Conservation (phyloP, 495 filamentous ascomycete species). For the Penicilliopsis zonata region DNA sequence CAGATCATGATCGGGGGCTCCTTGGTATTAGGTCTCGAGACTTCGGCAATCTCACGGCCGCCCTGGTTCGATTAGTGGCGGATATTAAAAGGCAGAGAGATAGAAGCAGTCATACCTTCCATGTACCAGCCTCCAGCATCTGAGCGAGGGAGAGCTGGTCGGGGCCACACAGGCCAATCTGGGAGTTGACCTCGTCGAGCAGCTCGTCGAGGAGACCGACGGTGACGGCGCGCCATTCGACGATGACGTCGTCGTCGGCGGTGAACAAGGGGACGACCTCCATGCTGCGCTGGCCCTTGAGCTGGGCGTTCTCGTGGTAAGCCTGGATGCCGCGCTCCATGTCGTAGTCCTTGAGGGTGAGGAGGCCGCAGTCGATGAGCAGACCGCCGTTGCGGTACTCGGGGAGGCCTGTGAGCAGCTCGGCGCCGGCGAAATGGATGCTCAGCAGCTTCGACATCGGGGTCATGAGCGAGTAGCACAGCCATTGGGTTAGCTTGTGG, state of each 20-base stretch:
- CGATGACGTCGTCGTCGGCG: slow-evolving; percentile 55
- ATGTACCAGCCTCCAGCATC: slow-evolving; percentile 59
- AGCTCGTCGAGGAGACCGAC: slow-evolving; percentile 57
- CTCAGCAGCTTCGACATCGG: slow-evolving; percentile 53
- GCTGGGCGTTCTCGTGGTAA: slow-evolving; percentile 60
- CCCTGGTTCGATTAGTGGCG: slow-evolving; percentile 62
- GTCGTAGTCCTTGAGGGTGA: slow-evolving; percentile 48
- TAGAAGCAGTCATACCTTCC: slow-evolving; percentile 75
- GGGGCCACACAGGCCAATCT: slow-evolving; percentile 40
- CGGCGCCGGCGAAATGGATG: slow-evolving; percentile 50
- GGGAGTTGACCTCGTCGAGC: slow-evolving; percentile 47
- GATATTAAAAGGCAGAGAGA: too few species aligned
- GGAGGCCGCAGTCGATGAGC: slow-evolving; percentile 51
- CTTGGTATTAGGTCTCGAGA: slow-evolving; percentile 91
- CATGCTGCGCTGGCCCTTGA: slow-evolving; percentile 60
- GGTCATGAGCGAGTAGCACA: slow-evolving; percentile 61
- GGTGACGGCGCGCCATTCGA: slow-evolving; percentile 58
- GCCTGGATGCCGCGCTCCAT: slow-evolving; percentile 51
- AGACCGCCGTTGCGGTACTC: slow-evolving; percentile 63
- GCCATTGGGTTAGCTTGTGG: slow-evolving; percentile 69
- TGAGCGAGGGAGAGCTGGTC: slow-evolving; percentile 49
- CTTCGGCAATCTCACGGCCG: slow-evolving; percentile 89
- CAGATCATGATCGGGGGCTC: slow-evolving; percentile 94
- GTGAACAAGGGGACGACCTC: slow-evolving; percentile 55
- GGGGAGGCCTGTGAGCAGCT: slow-evolving; percentile 53